Base-by-base conservation (phyloP, 306 rosid species). In the Aeschynomene evenia region DNA sequence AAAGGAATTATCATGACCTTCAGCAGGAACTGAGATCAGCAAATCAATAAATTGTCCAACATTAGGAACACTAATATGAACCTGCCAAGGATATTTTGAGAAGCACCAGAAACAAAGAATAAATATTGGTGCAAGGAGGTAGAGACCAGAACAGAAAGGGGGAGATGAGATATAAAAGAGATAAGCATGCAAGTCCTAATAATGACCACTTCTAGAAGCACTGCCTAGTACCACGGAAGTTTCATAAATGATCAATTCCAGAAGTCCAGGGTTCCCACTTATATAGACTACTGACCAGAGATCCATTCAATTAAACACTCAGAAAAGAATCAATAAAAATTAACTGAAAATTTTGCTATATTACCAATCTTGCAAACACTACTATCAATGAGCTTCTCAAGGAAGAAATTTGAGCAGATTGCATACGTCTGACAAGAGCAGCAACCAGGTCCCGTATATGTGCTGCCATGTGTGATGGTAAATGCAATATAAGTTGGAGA, bases 351-450 rank as follows among this genome's bases (percentile, higher is more conserved):
- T 18, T 53, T 33, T 53, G 50, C 34, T 24, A 61, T 63, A 71
- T 80, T 86, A 90, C 98, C 96, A 94, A 62, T 82, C 97, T 84
- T 11, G 98, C 96, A 76, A 94, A 85, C 81, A 88, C 90, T 46
- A 90, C 87, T 52, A 94, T 76, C 87, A 94, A 76, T n/a, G 98
- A 94, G 82, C 94, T 84, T 80, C 76, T 82, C 83, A 94, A 55
- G 64, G 87, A 77, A 40, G 80, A 80, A 61, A 84, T 90, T 82
- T 88, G 83, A 76, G 86, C 89, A 75, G 98, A 86, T 77, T 84
- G 92, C 97, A 94, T 84, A 20, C 97, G 91, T 79, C 91, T 86
- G 61, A 94, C 81, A 71, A 94, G 86, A 54, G 98, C 97, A 72
- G 83, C 90, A 71, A 85, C 90, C 82, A 94, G 85, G 55, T 90